Evolutionary conservation across 2,329 filamentous ascomycete species (phyloP), one percentile per base, ranked within the genome.

Genomic region (Diplodia mutila): DNA sequence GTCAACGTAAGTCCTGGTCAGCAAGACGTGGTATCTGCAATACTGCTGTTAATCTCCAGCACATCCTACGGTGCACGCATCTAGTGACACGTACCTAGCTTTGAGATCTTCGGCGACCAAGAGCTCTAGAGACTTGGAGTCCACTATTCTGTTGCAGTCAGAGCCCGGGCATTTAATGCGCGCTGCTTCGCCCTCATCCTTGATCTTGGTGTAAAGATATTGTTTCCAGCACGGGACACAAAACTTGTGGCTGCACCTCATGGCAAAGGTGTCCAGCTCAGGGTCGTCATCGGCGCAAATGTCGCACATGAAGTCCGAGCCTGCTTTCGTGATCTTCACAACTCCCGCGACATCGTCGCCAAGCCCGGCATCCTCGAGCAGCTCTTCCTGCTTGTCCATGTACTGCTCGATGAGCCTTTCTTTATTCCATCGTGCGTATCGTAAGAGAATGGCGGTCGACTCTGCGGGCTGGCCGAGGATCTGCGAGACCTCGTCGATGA

Each of bases 1-100:
- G 79, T 99, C 95, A 69, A 99, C 95, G 75, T 97, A 99, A 7
- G 94, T 97, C 73, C 95, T 86, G 75, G 92, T 97, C 39, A 99
- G 88, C 18, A 99, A 86, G 72, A 91, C 89, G 71, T 91, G 88
- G 76, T 99, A 99, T 71, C 93, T 88, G 71, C 42, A 68, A n/a
- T 46, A 12, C 49, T 21, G 42, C 49, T 67, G 67, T 74, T 54
- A 75, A 52, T 14, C 3, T 25, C 21, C 29, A n/a, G 63, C 39
- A 21, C 12, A 39, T 39, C 4, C 1, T 25, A 14, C 18, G 21
- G 1, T 18, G n/a, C 9, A 21, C 2, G 12, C 6, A 25, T 46
- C 42, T 2, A 21, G 42, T 27, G 25, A 21, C 49, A 70, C 81
- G 57, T 77, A 87, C 82, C 87, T 84, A 49, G 85, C 83, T 68